A percentile compares a stretch with the other conserved stretches of the same genome.
Conservation (phyloP, 345 rosid species). For the Populus davidiana region DNA sequence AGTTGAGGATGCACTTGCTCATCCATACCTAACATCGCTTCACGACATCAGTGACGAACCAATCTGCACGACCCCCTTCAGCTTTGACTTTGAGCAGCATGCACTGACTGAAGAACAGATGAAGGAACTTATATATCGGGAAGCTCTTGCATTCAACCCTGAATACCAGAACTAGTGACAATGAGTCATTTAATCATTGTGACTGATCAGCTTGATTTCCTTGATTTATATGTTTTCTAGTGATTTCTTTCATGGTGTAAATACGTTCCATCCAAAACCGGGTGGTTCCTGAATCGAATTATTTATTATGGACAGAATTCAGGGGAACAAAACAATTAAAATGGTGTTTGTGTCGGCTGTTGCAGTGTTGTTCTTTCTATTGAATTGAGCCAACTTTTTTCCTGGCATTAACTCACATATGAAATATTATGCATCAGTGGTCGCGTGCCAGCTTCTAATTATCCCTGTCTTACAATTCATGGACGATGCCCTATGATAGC, state of each 20-base stretch:
- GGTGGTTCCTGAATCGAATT: constrained; percentile 34
- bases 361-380: not conserved
- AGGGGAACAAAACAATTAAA: constrained; percentile 21
- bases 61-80: constrained; percentile 62
- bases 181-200: not conserved
- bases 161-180: constrained; percentile 45
- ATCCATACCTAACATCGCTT: constrained; percentile 63
- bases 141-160: constrained; percentile 83
- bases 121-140: constrained; percentile 76
- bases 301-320: constrained; percentile 28
- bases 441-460: not conserved
- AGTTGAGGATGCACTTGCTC: constrained; percentile 86
- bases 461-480: not conserved
- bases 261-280: constrained; percentile 36
- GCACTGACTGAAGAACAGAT: constrained; percentile 67
- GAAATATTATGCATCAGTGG: not conserved
- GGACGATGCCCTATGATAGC: not conserved
- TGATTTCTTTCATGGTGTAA: constrained; percentile 34
- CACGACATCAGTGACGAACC: constrained; percentile 79
- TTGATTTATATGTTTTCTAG: constrained; percentile 12
- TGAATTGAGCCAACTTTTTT: not conserved
- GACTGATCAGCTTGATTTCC: constrained; percentile 14
- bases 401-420: not conserved
- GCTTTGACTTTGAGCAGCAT: constrained; percentile 69
- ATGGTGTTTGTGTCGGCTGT: constrained; percentile 32